phyloP scores from a whole-genome alignment of 163 green algal genomes.

The Volvox carteri region DNA sequence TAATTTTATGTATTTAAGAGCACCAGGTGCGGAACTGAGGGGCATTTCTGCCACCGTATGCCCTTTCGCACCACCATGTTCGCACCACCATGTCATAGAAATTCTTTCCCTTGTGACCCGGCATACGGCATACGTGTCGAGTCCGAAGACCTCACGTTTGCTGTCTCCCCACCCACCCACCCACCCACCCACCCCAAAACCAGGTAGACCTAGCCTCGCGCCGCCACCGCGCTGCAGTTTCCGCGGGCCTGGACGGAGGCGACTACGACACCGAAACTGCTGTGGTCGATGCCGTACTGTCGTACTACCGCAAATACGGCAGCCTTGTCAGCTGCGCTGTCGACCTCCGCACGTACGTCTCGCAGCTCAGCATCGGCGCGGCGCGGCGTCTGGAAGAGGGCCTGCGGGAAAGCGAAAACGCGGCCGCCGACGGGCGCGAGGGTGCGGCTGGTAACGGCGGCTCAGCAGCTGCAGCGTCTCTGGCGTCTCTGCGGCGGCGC shows the following conservation, averaged over 20 bases:
- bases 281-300: slow-evolving; percentile 66
- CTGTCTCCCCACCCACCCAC: background rate
- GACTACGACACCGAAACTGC: slow-evolving; percentile 31
- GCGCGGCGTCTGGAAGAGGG: slow-evolving; percentile 1
- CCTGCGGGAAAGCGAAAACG: background rate
- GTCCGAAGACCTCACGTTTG: no score
- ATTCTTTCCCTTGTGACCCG: no score
- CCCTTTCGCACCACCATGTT: no score
- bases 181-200: background rate
- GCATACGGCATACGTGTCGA: no score
- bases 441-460: background rate
- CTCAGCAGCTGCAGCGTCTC: background rate
- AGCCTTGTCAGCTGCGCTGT: slow-evolving; percentile 75
- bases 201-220: slow-evolving; percentile 55
- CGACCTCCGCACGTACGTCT: slow-evolving; percentile 73
- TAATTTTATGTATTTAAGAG: no score
- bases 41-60: no score
- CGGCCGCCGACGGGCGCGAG: background rate
- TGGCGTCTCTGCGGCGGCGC: slow-evolving; percentile 43
- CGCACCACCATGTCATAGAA: no score
- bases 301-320: slow-evolving; percentile 61
- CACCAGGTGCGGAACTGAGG: no score
- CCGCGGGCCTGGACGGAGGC: background rate
- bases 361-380: slow-evolving; percentile 2
- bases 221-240: background rate